Evolutionary conservation across 2,329 filamentous ascomycete species (phyloP).

Genomic region (Aspergillus transmontanensis): DNA sequence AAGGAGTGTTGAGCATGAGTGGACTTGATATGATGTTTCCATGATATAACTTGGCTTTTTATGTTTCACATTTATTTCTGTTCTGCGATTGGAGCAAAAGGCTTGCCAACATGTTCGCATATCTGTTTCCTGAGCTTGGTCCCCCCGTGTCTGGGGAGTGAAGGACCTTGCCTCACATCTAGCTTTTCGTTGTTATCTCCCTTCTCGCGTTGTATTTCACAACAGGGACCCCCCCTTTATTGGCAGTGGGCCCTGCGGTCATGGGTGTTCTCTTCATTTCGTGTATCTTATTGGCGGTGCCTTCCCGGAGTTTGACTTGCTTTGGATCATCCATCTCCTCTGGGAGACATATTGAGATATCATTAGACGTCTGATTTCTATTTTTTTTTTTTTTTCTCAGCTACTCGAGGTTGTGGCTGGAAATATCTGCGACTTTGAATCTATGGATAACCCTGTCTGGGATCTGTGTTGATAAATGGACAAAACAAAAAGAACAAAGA

Average conservation of each 20-base stretch:
- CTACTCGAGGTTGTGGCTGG: background rate
- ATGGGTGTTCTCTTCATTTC: slow-evolving; percentile 18
- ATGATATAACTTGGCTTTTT: slow-evolving; percentile 19
- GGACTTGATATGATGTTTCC: slow-evolving; percentile 25
- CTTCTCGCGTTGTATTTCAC: background rate
- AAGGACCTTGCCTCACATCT: background rate
- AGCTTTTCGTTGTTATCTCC: slow-evolving; percentile 11
- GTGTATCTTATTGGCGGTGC: slow-evolving; percentile 32
- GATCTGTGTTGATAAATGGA: background rate
- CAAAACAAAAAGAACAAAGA: background rate
- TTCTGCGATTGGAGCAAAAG: slow-evolving; percentile 16
- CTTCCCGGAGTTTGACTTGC: slow-evolving; percentile 21
- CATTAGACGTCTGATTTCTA: slow-evolving; percentile 7
- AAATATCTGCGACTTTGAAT: background rate
- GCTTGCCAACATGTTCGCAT: slow-evolving; percentile 8
- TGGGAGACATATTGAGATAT: slow-evolving; percentile 9
- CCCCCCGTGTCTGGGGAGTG: slow-evolving; percentile 2
- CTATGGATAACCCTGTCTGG: background rate
- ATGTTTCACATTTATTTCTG: slow-evolving; percentile 12
- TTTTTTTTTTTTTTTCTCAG: background rate
- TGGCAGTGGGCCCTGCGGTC: slow-evolving; percentile 3
- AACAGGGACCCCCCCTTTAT: background rate
- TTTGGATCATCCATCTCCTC: slow-evolving; percentile 22
- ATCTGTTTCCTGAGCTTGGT: slow-evolving; percentile 1
- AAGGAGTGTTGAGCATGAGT: slow-evolving; percentile 22